Conservation (phyloP, 2,329 filamentous ascomycete genomes). For the Ophiostoma piceae region DNA sequence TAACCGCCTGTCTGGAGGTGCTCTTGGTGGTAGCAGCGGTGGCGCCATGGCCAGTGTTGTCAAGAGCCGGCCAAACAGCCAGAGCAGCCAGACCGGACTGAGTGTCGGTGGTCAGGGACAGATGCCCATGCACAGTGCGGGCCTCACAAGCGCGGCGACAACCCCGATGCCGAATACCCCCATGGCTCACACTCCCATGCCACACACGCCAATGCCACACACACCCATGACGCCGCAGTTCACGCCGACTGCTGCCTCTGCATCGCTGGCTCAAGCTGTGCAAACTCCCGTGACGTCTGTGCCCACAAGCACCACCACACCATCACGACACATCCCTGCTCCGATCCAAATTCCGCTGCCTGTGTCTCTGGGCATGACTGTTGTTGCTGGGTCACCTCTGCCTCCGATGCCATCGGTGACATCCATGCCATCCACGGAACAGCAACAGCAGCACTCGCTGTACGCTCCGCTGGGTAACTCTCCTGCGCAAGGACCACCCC, state of each 20-base stretch:
- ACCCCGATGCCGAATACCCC: conserved; percentile 24
- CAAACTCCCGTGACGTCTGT: neutral
- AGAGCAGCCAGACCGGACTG: conserved; percentile 7
- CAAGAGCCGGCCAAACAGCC: conserved; percentile 19
- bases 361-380: conserved; percentile 19
- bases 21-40: neutral
- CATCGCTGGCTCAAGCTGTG: neutral
- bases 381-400: neutral
- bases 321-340: conserved; percentile 4
- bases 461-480: conserved; percentile 19
- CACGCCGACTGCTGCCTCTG: conserved; percentile 32
- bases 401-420: neutral
- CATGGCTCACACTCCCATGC: conserved; percentile 40
- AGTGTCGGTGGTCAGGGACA: conserved; percentile 26
- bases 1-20: conserved; percentile 37
- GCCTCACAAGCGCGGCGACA: neutral
- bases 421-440: conserved; percentile 16
- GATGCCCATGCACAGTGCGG: conserved; percentile 35
- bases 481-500: conserved; percentile 18
- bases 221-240: conserved; percentile 43
- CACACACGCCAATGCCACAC: conserved; percentile 24
- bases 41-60: neutral
- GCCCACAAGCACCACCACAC: neutral
- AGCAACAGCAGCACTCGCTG: conserved; percentile 24
- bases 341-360: conserved; percentile 19